Conservation (phyloP, 2,329 filamentous ascomycete species). For the Paecilomyces sp. region DNA sequence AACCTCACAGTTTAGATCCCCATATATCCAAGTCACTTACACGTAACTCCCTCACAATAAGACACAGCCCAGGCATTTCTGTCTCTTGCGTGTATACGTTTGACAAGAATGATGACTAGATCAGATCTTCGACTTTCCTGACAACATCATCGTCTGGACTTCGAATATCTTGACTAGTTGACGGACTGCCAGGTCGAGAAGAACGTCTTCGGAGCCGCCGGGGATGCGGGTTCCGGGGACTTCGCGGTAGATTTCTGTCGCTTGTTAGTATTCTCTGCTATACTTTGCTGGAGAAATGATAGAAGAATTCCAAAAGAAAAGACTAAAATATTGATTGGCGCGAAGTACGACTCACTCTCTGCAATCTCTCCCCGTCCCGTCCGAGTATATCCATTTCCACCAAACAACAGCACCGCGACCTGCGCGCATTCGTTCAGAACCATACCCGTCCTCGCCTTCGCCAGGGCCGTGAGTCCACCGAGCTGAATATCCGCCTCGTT, state of each 20-base stretch:
- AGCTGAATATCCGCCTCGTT: slow-evolving; percentile 46
- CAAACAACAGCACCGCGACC: slow-evolving; percentile 63
- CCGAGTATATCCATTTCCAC: slow-evolving; percentile 65
- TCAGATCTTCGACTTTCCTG: slow-evolving; percentile 11
- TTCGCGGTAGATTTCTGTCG: slow-evolving; percentile 55
- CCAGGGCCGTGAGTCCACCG: slow-evolving; percentile 64
- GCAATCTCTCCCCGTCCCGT: slow-evolving; percentile 64
- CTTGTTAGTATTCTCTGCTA: slow-evolving; percentile 16
- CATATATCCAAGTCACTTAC: neutral
- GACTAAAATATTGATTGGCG: neutral
- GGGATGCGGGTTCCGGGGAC: slow-evolving; percentile 57
- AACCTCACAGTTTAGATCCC: too few species aligned
- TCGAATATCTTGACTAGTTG: slow-evolving; percentile 64
- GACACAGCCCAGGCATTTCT: neutral
- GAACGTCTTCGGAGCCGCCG: slow-evolving; percentile 65
- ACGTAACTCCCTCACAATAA: neutral
- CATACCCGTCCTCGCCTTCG: slow-evolving; percentile 65
- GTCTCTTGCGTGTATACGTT: neutral
- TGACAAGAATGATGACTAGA: neutral
- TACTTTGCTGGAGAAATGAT: slow-evolving; percentile 11
- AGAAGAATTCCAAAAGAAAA: too few species aligned
- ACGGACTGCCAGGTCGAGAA: slow-evolving; percentile 62
- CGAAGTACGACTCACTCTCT: slow-evolving; percentile 50
- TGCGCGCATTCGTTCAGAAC: slow-evolving; percentile 66
- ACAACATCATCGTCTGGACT: slow-evolving; percentile 23